phyloP scores from a whole-genome alignment of 176 grass and related monocot genomes.

The Oryza longistaminata region DNA sequence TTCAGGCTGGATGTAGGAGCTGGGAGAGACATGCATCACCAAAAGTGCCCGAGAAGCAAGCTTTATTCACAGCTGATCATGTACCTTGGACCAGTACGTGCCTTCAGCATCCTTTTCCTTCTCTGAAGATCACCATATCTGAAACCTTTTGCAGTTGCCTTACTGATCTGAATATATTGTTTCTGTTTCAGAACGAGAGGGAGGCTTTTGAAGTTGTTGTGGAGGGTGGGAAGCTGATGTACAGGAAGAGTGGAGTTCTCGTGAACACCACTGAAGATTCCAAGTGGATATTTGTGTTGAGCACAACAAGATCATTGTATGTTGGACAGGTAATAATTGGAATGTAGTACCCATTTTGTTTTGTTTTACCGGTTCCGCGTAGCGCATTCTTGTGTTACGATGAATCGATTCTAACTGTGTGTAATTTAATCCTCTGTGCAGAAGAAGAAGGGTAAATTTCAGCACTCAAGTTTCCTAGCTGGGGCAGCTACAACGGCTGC shows the following conservation, averaged over 20 bases:
- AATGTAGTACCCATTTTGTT: neutral
- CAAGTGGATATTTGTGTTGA: constrained; percentile 99
- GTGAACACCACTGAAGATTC: constrained; percentile 71
- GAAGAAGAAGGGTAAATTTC: constrained; percentile 95
- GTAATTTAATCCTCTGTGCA: constrained; percentile 39
- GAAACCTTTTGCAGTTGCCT: neutral
- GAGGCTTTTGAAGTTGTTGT: constrained; percentile 69
- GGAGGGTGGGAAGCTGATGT: constrained; percentile 62
- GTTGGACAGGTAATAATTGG: constrained; percentile 63
- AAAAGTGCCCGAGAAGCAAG: constrained; percentile 73
- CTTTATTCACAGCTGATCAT: constrained; percentile 71
- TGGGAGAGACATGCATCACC: constrained; percentile 60
- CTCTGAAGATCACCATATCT: neutral
- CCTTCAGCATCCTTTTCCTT: neutral
- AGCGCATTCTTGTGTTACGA: neutral
- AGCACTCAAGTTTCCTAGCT: constrained; percentile 95
- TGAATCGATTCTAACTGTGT: constrained; percentile 18
- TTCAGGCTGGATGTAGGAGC: constrained; percentile 73
- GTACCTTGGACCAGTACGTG: constrained; percentile 86
- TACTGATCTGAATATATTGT: neutral
- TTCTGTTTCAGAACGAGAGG: constrained; percentile 58
- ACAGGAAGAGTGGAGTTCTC: constrained; percentile 45
- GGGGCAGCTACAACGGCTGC: constrained; percentile 86
- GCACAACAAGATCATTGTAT: constrained; percentile 76
- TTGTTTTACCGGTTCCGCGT: neutral